phyloP scores from a whole-genome alignment of 805 yeast genomes.

The Candida mattraensis region DNA sequence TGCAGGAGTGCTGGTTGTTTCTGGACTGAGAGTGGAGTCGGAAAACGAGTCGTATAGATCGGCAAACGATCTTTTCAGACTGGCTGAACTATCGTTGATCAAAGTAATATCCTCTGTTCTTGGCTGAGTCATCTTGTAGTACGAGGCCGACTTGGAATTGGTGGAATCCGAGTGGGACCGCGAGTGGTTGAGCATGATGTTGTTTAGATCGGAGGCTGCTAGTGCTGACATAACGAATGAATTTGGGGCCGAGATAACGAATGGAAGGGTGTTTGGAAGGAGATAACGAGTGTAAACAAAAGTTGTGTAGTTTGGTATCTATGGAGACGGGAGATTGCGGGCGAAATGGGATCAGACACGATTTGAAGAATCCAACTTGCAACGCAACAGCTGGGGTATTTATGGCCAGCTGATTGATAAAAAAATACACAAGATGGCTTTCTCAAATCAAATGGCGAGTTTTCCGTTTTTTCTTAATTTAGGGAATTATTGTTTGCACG shows the following conservation, averaged over 20 bases:
- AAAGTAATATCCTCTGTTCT: conserved; percentile 23
- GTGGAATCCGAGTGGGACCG: conserved; percentile 36
- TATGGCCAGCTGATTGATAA: conserved; percentile 5
- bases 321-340: neutral
- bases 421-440: conserved; percentile 9
- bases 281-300: no score
- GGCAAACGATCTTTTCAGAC: conserved; percentile 19
- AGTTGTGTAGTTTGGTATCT: no score
- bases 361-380: conserved; percentile 2
- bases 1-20: conserved; percentile 11
- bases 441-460: conserved; percentile 18
- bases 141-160: conserved; percentile 25
- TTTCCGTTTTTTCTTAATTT: conserved; percentile 20
- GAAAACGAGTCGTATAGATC: conserved; percentile 13
- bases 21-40: conserved; percentile 10
- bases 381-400: conserved; percentile 9
- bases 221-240: conserved; percentile 20
- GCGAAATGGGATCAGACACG: conserved; percentile 2
- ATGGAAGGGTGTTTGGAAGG: no score
- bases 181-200: conserved; percentile 21
- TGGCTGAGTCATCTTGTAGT: conserved; percentile 25
- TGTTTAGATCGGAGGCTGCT: conserved; percentile 16
- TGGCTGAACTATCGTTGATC: conserved; percentile 9
- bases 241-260: neutral
- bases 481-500: conserved; percentile 17